These are phyloP conservation scores for Kappamyces sp. DNA, from an alignment of 192 early-diverging fungal species.

Conservation along the genomic window DNA sequence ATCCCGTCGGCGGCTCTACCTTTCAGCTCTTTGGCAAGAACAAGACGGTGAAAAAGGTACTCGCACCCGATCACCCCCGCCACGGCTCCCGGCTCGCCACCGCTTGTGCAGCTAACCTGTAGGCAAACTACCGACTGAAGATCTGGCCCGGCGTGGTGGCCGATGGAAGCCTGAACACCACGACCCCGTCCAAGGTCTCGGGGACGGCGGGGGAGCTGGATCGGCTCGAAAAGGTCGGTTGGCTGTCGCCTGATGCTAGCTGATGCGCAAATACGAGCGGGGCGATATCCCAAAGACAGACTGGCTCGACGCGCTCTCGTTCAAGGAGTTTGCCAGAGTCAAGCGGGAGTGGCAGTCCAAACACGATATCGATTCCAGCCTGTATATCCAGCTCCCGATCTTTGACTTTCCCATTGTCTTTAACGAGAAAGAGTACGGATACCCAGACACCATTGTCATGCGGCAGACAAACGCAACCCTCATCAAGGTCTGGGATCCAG, in stretches of 20 bases:
- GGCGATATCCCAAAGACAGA: conserved; percentile 64
- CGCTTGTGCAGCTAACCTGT: conserved; percentile 59
- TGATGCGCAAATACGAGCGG: conserved; percentile 75
- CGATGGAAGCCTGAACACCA: conserved; percentile 50
- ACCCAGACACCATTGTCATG: neutral
- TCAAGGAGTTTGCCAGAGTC: neutral
- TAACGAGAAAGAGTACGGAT: conserved; percentile 66
- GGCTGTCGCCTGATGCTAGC: conserved; percentile 14
- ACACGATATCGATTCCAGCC: conserved; percentile 38
- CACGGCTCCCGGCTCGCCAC: conserved; percentile 4
- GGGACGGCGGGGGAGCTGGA: conserved; percentile 65
- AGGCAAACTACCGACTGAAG: conserved; percentile 73
- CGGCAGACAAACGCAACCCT: conserved; percentile 21
- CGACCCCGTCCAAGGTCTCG: conserved; percentile 48
- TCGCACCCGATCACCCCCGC: conserved; percentile 10
- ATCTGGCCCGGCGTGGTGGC: conserved; percentile 65
- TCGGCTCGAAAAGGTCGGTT: conserved; percentile 71
- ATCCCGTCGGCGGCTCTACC: conserved; percentile 69
- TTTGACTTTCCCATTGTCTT: conserved; percentile 97
- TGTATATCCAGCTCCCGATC: conserved; percentile 86
- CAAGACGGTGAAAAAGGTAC: conserved; percentile 41
- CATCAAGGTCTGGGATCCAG: conserved; percentile 71
- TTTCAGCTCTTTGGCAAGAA: conserved; percentile 76
- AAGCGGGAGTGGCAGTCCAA: conserved; percentile 36
- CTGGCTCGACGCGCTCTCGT: neutral